phyloP scores from a whole-genome alignment of 768 basidiomycete species.

The Pulveroboletus sp. region DNA sequence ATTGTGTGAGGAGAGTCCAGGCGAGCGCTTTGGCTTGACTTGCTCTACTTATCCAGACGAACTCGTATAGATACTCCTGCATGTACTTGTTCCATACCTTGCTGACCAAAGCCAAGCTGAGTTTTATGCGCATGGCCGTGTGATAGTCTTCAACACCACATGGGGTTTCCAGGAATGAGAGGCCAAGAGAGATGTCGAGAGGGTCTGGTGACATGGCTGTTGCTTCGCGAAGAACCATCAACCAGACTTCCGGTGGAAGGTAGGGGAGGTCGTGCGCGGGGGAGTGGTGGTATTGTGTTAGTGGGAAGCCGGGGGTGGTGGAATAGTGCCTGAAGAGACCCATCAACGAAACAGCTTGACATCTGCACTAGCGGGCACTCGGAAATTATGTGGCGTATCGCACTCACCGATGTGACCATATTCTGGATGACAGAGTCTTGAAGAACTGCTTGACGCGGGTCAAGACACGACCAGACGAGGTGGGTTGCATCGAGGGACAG shows the following conservation, averaged over 20 bases:
- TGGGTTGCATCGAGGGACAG: too few relatives aligned
- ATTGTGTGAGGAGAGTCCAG: slow-evolving; percentile 39
- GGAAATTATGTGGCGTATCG: too few relatives aligned
- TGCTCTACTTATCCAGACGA: slow-evolving; percentile 62
- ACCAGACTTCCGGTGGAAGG: slow-evolving; percentile 64
- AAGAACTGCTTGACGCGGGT: slow-evolving; percentile 16
- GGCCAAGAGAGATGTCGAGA: slow-evolving; percentile 43
- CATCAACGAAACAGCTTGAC: too few relatives aligned
- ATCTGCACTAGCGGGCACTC: too few relatives aligned
- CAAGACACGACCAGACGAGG: slow-evolving; percentile 4
- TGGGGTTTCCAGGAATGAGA: slow-evolving; percentile 55
- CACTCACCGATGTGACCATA: slow-evolving; percentile 15
- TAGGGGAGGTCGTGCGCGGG: slow-evolving; percentile 35
- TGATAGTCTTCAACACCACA: slow-evolving; percentile 43
- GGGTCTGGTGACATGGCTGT: slow-evolving; percentile 41
- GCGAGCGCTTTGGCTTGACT: slow-evolving; percentile 46
- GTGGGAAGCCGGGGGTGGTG: background rate
- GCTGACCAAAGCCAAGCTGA: slow-evolving; percentile 49
- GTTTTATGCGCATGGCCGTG: slow-evolving; percentile 44
- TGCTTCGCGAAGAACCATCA: slow-evolving; percentile 58
- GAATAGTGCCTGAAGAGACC: too few relatives aligned
- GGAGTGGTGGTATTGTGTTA: slow-evolving; percentile 21
- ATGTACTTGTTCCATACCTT: slow-evolving; percentile 50
- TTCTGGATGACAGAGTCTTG: slow-evolving; percentile 8
- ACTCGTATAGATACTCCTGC: slow-evolving; percentile 45